Evolutionary conservation across 768 basidiomycete genomes (phyloP), one percentile per base, ranked within the genome.

Genomic region (Boletellus sp.): DNA sequence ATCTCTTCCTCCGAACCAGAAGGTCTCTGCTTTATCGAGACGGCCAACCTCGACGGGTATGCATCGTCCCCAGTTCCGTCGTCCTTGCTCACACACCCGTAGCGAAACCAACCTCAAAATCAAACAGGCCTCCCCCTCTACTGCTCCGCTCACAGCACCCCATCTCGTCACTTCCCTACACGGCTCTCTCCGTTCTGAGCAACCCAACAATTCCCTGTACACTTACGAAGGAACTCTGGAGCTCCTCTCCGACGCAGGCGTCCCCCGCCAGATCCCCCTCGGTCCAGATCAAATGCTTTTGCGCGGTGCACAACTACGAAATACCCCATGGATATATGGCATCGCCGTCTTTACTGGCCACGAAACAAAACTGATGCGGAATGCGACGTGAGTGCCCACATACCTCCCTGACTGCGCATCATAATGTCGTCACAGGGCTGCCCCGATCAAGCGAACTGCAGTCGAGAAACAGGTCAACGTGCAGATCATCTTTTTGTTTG

Each of bases 31-130:
- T 99, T 97, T 65, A 91, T 98, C 54, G 96, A 99, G 69, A 99
- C 96, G 0, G 89, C 90, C 7, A 99, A 99, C 67, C 78, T 99
- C 23, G 96, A 99, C 61, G 96, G 95, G 93, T 94, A 75, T 57
- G 72, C 57, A 15, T 33, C 8, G 5, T n/a, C 28, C 16, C 50
- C 1, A 19, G 3, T 3, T 13, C 1, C 2, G 3, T 16, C 22
- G 1, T 41, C 32, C 28, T 15, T 1, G 42, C 52, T 59, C 26
- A 48, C 7, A 1, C 40, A 15, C 20, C 11, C 11, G 1, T 58
- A 93, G 93, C 22, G 96, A 98, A 73, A 99, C 96, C 4, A 98
- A 98, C 63, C 78, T 99, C 58, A 99, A 98, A 74, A 98, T 99
- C 70, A 99, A 99, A 64, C 94, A 99, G 70, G 90, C 90, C 0